Base-by-base conservation (phyloP, 23 red algal species). In the Gracilaria domingensis region DNA sequence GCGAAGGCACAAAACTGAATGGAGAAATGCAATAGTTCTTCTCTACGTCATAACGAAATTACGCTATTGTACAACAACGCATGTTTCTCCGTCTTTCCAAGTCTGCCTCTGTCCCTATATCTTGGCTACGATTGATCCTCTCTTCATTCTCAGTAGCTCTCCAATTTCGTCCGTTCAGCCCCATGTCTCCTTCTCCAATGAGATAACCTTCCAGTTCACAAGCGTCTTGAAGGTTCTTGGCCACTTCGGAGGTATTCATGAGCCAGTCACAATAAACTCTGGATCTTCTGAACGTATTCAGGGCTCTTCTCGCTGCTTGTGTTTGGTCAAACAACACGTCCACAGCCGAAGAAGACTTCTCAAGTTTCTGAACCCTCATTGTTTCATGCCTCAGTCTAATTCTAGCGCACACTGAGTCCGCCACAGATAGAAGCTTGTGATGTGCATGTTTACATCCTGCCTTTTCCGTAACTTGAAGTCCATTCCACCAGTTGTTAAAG, bases 361-460 rank as follows among this genome's bases (percentile, higher is more conserved):
- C 72, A 28, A 77, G 38, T 8, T 48, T 50, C 14, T 77, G 21
- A 25, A 77, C 72, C 45, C 72, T 77, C 23, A 77, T 8, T 2
- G 23, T 45, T 51, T 34, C 72, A 28, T 50, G 72, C 14, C 45
- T 77, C 32, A 77, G 39, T 25, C 14, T 77, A 26, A 77, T 77
- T 1, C 23, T 49, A 25, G 72, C 72, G 20, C 72, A 77, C 5
- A 77, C 39, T 51, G 72, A 51, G 38, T 77, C 72, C 32, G 72
- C 38, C 0, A 77, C 9, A 20, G 23, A 51, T 3, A 77, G 28
- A 77, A 77, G 72, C 72, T 77, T 77, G 38, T 77, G 72, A 51
- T 49, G 50, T 23, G 72, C 72, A 77, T 77, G 72, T 51, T 26
- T 77, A 30, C 39, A 77, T 77, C 72, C 72, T 20, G 72, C 39